Percentiles rank a stretch among this genome's conserved stretches.
phyloP scores from a whole-genome alignment of 495 filamentous ascomycete genomes.

The Copromyces sp. region DNA sequence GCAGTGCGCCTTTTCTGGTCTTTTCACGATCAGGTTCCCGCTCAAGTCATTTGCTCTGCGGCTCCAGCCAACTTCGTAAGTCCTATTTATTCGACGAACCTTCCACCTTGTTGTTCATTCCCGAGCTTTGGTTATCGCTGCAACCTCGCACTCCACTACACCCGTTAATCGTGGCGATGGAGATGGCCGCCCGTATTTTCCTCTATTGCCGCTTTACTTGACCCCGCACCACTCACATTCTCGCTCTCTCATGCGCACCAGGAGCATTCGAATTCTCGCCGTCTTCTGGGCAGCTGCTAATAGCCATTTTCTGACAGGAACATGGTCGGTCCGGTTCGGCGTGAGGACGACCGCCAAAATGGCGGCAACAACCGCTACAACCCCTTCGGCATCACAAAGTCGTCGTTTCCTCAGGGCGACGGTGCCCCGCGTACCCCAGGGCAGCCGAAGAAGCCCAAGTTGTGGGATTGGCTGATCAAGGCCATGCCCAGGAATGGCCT shows the following conservation, averaged over 20 bases:
- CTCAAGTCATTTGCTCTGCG: not conserved
- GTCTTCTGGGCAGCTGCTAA: not conserved
- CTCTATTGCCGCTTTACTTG: not conserved
- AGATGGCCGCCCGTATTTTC: not conserved
- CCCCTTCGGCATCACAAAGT: not conserved
- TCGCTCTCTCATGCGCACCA: not conserved
- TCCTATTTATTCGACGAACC: not conserved
- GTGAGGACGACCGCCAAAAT: not conserved
- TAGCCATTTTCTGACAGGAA: not conserved
- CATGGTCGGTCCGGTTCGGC: not conserved
- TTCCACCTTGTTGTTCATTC: not conserved
- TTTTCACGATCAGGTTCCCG: not conserved
- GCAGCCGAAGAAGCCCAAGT: too few species aligned
- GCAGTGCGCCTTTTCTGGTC: not conserved
- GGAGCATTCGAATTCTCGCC: not conserved
- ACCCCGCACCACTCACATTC: not conserved
- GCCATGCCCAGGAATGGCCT: too few species aligned
- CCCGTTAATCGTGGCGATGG: not conserved
- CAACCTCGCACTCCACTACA: not conserved
- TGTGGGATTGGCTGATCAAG: too few species aligned
- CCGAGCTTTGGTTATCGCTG: not conserved
- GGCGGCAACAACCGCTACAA: not conserved
- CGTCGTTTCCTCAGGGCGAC: too few species aligned
- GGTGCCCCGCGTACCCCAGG: too few species aligned
- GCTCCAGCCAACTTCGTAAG: not conserved